Evolutionary conservation across 495 filamentous ascomycete genomes (phyloP).

Genomic region (Aspergillus funiculosus): DNA sequence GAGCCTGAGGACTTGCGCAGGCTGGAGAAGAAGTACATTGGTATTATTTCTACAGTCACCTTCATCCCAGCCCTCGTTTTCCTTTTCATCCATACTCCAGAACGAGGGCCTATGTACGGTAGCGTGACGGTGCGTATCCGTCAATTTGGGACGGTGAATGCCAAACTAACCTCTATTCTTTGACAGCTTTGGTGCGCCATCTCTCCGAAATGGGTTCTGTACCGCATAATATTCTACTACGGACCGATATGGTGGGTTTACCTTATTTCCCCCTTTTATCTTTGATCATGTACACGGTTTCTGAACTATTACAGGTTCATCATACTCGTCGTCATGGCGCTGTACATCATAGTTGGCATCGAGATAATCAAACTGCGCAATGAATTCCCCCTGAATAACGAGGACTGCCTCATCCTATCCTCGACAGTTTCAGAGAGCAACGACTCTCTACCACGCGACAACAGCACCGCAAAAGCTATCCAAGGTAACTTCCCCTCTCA

Average conservation of each 20-base stretch:
- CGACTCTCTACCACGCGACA: not conserved
- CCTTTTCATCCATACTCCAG: constrained; percentile 34
- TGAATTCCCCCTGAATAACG: constrained; percentile 30
- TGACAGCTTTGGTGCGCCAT: constrained; percentile 44
- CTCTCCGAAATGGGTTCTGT: constrained; percentile 39
- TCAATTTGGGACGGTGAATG: not conserved
- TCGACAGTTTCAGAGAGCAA: constrained; percentile 15
- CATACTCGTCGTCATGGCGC: constrained; percentile 32
- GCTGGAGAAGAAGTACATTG: constrained; percentile 39
- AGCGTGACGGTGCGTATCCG: constrained; percentile 33
- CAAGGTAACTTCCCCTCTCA: not conserved
- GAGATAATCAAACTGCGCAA: constrained; percentile 37
- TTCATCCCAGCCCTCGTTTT: constrained; percentile 41
- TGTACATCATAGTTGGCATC: constrained; percentile 38
- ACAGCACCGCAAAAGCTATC: not conserved
- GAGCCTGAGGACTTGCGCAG: constrained; percentile 33
- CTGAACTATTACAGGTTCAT: constrained; percentile 25
- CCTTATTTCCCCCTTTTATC: too few species aligned
- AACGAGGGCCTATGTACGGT: constrained; percentile 40
- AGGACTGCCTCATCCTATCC: constrained; percentile 26
- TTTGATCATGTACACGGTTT: not conserved
- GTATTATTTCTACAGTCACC: constrained; percentile 29
- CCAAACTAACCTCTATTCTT: too few species aligned
- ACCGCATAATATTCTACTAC: constrained; percentile 42
- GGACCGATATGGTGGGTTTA: constrained; percentile 42